Conservation (phyloP, 192 early-diverging fungal genomes). For the Rhizophagus prolifer region DNA sequence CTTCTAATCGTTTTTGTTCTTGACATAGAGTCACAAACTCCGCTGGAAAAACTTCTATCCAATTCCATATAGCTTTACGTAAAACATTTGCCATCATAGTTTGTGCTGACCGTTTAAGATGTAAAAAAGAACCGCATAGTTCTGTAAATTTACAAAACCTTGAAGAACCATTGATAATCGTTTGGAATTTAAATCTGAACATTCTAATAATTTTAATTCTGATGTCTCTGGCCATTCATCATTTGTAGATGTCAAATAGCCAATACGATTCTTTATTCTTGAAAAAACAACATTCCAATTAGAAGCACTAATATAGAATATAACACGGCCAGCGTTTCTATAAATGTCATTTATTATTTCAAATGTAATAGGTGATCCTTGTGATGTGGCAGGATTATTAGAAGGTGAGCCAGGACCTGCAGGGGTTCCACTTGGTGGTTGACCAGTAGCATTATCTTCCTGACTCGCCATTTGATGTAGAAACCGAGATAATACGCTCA, state of each 20-base stretch:
- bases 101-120: slow-evolving; percentile 70
- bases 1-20: slow-evolving; percentile 56
- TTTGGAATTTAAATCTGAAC: slow-evolving; percentile 73
- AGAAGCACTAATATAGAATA: slow-evolving; percentile 83
- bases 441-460: slow-evolving; percentile 45
- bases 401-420: slow-evolving; percentile 22
- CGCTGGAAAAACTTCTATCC: slow-evolving; percentile 82
- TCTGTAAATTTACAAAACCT: slow-evolving; percentile 47
- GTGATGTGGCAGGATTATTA: slow-evolving; percentile 1
- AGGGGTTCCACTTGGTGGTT: slow-evolving; percentile 36
- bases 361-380: slow-evolving; percentile 35
- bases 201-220: slow-evolving; percentile 87
- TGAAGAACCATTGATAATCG: slow-evolving; percentile 69
- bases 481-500: slow-evolving; percentile 61
- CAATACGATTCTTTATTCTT: slow-evolving; percentile 66
- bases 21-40: slow-evolving; percentile 82
- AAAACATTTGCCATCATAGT: slow-evolving; percentile 73
- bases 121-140: slow-evolving; percentile 49
- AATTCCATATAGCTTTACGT: slow-evolving; percentile 87
- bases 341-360: slow-evolving; percentile 72
- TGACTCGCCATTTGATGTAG: slow-evolving; percentile 55
- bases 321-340: slow-evolving; percentile 78
- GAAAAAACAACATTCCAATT: slow-evolving; percentile 86
- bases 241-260: slow-evolving; percentile 59
- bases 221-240: slow-evolving; percentile 72